Evolutionary conservation across 306 rosid species (phyloP), one percentile per base, ranked within the genome.

Genomic region (Casuarina equisetifolia): DNA sequence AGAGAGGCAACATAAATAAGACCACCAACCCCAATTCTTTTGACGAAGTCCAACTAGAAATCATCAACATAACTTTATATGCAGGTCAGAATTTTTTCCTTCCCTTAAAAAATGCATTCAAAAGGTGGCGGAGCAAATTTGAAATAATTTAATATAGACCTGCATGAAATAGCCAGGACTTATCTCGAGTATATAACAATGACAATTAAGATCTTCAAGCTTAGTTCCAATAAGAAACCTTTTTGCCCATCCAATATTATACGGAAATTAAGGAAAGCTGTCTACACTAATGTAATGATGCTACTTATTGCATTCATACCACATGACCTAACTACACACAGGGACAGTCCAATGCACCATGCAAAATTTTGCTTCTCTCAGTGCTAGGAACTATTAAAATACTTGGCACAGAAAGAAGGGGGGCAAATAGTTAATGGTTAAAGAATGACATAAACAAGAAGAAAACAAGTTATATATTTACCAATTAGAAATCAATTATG

Each of bases 81-180:
- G 54, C 43, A 71, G 69, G 70, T 81, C 59, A 20, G 81, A 74
- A 69, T 40, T 7, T 70, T 74, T 64, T 58, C 79, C 80, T 55
- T 84, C 76, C 55, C 17, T 57, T 73, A 78, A 69, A 85, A 90
- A n/a, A n/a, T 57, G 57, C 97, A 90, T 79, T 84, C 86, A 85
- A 92, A 94, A 11, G 98, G 97, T 78, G 97, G 78, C 42, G 95
- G 97, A 80, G 97, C 92, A 76, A 87, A 90, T 48, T 86, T 64
- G 76, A 93, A 93, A 83, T 93, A 93, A 76, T 67, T 80, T 81
- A 90, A 80, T 9, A 94, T 80, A 74, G 90, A 82, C 84, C 98
- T 94, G 93, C 85, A 73, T 36, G 73, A 78, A 74, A 43, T 38
- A 68, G 74, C 52, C 53, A 80, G 74, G 10, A 70, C 25, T 6